Evolutionary conservation across 352 stramenopile genomes (phyloP), one percentile per base, ranked within the genome.

Genomic region (Pythium dissotocum): DNA sequence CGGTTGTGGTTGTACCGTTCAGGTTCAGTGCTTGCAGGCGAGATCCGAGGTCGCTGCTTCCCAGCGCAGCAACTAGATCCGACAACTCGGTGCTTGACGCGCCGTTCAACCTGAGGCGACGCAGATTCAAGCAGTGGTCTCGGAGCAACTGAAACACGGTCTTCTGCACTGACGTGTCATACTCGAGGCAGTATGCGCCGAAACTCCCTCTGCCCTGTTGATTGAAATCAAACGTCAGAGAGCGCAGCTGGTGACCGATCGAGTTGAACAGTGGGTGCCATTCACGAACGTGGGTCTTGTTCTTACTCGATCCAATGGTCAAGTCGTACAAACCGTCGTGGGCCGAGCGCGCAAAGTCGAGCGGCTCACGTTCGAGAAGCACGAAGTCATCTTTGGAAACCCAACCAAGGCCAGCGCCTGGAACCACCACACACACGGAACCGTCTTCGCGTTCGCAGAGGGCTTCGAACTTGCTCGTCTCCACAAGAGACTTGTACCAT

Each of bases 361-460:
- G 48, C 13, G 61, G 52, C 52, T 67, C 61, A 24, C 61, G 38
- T 52, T 67, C 61, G 36, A 67, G 44, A 5, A 13, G 51, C 6
- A 35, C 61, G 26, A 67, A 32, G 6, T 10, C 30, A 36, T 61
- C 26, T 6, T 28, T 6, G 4, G 0, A 6, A 2, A 68, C n/a
- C 61, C 61, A 58, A 5, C 53, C 61, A 30, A 68, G 61, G 1
- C 61, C 61, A 2, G 60, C 53, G 2, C 61, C 52, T 0, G 61
- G 61, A 4, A 67, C 26, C 0, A 67, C 51, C 3, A 67, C 51
- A n/a, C 61, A 67, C 38, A 67, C 51, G 9, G 51, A 24, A 32
- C 61, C 61, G 18, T 67, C 61, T 18, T 30, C 51, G 12, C 48
- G 38, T 26, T 69, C 55, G 38, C 60, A 62, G 13, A 73, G 58